A percentile compares a stretch with the other conserved stretches of the same genome.
Conservation (phyloP, 1,139 yeast genomes). For the Kodamaea ohmeri region DNA sequence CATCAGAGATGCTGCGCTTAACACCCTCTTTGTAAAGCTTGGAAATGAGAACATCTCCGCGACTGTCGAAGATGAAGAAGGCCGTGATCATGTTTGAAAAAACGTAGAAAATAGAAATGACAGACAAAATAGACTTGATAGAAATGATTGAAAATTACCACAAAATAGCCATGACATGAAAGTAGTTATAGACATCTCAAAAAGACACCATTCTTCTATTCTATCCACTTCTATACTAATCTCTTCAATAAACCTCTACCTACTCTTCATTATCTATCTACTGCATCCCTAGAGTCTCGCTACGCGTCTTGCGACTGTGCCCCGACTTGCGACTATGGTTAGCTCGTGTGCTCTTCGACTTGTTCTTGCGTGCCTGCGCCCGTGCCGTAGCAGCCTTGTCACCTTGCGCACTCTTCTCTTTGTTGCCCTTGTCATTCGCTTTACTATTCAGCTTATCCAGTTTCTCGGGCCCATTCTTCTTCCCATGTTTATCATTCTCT, state of each 20-base stretch:
- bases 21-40: constrained; percentile 48
- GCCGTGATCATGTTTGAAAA: constrained; percentile 93
- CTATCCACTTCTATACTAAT: no score
- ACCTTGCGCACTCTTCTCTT: constrained; percentile 6
- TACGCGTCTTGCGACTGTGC: constrained; percentile 49
- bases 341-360: constrained; percentile 54
- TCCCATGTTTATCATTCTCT: constrained; percentile 1
- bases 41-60: constrained; percentile 85
- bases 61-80: constrained; percentile 67
- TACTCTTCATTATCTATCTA: background rate
- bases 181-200: no score
- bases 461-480: no score
- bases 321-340: constrained; percentile 65
- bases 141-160: no score
- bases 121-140: no score
- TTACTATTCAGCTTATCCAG: constrained; percentile 1
- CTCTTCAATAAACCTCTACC: background rate
- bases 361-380: constrained; percentile 41
- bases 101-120: no score
- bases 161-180: no score
- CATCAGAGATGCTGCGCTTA: constrained; percentile 70
- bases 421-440: constrained; percentile 5
- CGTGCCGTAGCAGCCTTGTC: constrained; percentile 18
- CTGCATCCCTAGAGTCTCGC: constrained; percentile 21
- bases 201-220: no score